A percentile compares a stretch with the other conserved stretches of the same genome.
phyloP scores from a whole-genome alignment of 768 basidiomycete species.

The Suillus cothurnatus region DNA sequence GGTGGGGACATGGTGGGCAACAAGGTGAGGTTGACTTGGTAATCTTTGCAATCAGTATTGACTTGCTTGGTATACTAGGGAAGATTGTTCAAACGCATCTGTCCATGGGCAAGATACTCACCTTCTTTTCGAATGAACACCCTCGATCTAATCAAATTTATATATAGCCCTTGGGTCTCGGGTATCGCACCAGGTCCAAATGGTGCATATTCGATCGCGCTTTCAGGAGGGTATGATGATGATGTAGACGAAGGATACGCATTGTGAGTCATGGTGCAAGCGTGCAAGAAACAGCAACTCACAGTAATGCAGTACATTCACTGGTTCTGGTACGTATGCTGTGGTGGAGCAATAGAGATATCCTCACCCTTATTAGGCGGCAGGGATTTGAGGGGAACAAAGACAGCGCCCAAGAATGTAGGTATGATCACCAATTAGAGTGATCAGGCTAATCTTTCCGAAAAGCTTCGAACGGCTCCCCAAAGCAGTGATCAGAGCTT shows the following conservation, averaged over 20 bases:
- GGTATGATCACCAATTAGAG: constrained; percentile 18
- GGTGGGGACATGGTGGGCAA: constrained; percentile 85
- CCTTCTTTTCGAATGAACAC: neutral
- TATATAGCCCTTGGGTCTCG: constrained; percentile 77
- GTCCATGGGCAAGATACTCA: constrained; percentile 76
- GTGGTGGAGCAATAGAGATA: neutral
- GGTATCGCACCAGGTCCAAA: constrained; percentile 65
- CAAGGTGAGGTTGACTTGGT: constrained; percentile 43
- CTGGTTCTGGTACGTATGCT: constrained; percentile 60
- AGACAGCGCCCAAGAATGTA: constrained; percentile 81
- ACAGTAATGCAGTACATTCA: constrained; percentile 61
- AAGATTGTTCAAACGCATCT: constrained; percentile 72
- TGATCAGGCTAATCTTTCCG: neutral
- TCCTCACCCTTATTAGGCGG: constrained; percentile 53
- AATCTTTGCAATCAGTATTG: neutral
- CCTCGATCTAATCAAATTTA: constrained; percentile 7
- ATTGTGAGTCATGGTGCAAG: constrained; percentile 56
- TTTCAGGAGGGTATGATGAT: constrained; percentile 89
- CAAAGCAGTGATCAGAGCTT: constrained; percentile 86
- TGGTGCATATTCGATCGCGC: constrained; percentile 83
- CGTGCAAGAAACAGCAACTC: neutral
- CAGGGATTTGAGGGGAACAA: constrained; percentile 85
- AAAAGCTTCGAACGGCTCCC: constrained; percentile 82
- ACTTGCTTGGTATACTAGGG: constrained; percentile 31
- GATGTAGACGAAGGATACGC: constrained; percentile 82